Base-by-base conservation (phyloP, 163 green algal genomes). In the Volvox carteri region DNA sequence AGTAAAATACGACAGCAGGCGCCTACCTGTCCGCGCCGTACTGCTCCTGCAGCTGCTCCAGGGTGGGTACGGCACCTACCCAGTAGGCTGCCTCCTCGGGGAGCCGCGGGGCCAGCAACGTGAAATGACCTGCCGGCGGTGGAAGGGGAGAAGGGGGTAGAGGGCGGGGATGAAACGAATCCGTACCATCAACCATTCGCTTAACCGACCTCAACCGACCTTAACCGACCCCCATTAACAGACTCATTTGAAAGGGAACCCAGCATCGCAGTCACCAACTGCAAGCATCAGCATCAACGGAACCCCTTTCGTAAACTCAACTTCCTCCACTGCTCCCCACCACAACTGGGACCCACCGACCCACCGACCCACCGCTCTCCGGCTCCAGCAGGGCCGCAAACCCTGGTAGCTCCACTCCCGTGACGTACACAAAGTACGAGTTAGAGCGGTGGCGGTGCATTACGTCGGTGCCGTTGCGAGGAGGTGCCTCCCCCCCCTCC, bases 341-440 rank as follows among this genome's bases (percentile, higher is more conserved):
- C n/a, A n/a, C n/a, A n/a, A n/a, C n/a, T n/a, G n/a, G n/a, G n/a
- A n/a, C 7, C 54, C 54, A 65, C 14, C 50, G 50, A 60, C 54
- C 21, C 42, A n/a, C 19, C 33, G 39, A 83, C 84, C 11, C 73
- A 92, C 88, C 88, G 18, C 60, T 90, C 60, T 90, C 81, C 19
- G 75, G 39, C 30, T 92, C 88, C 0, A 92, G 30, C 25, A 92
- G 58, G 12, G 56, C 81, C n/a, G 56, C 81, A 41, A 65, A 90
- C 0, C 62, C 83, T 12, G 56, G 81, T 46, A 56, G 74, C 86
- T 84, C 76, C 81, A 62, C 74, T 9, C 81, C 81, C 0, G 88
- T 90, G n/a, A 90, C 39, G 62, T 92, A 92, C 41, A 87, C 33
- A 62, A 92, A 92, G 83, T 92, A 52, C 7, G 56, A 84, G 54